Base-by-base conservation (phyloP, 2,329 filamentous ascomycete genomes). In the Coniella lustricola region DNA sequence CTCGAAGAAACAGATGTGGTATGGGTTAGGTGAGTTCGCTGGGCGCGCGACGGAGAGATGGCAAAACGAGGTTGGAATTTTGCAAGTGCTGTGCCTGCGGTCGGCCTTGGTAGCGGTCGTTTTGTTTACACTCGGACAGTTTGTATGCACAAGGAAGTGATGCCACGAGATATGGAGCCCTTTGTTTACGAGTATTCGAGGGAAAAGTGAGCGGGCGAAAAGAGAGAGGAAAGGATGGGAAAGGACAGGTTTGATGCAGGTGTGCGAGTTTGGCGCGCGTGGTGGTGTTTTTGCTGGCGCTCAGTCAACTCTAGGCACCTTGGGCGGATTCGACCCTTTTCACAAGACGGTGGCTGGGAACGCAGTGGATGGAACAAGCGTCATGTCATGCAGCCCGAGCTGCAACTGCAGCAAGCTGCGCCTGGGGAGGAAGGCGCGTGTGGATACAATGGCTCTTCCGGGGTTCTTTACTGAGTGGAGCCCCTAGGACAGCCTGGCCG, bases 321-420 rank as follows among this genome's bases (percentile, higher is more conserved):
- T 21, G 29, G 36, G 36, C 29, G 43, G 43, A 50, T 39, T 48
- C 48, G 51, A 54, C 48, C 55, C 56, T 56, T 52, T 45, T 29
- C 25, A 29, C 43, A 54, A 54, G 56, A 51, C 22, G 43, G 44
- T 29, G 35, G 35, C 22, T 36, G 25, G 43, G 38, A 41, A 36
- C 16, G 17, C 45, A 42, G n/a, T 32, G 40, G 40, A 25, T 32
- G 29, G 25, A 17, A 33, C 29, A 25, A 25, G 22, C 40, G 40
- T 42, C 40, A 42, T 42, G 40, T 33, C 40, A 42, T 42, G 40
- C 40, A 42, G 40, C 40, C 29, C 38, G 9, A 22, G 20, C 38
- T 40, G 21, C 38, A 18, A 29, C 20, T 33, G 39, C 12, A n/a
- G 21, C 38, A 35, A 5, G 39, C 39, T 31, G 22, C 16, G 22